phyloP scores from a whole-genome alignment of 371 early-diverging fungal species.

The Mortierella sp. region DNA sequence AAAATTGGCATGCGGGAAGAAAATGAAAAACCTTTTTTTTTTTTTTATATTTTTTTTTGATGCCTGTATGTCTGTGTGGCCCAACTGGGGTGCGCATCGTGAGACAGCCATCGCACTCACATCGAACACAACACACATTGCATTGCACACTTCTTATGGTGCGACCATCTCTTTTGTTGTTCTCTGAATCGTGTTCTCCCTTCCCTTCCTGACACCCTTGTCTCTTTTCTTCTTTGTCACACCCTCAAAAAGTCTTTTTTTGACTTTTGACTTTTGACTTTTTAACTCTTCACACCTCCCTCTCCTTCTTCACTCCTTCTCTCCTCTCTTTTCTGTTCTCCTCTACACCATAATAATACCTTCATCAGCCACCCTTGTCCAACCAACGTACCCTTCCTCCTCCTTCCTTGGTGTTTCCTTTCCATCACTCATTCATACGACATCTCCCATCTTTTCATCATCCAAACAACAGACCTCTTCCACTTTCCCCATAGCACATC shows the following conservation, averaged over 20 bases:
- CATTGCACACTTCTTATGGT: not conserved
- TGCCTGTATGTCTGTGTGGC: too few relatives aligned
- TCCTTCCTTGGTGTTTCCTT: too few relatives aligned
- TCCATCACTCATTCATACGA: not conserved
- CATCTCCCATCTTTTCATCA: too few relatives aligned
- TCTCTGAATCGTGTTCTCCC: not conserved
- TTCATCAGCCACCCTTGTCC: too few relatives aligned
- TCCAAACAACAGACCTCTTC: not conserved
- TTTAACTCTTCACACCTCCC: not conserved
- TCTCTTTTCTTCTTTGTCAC: not conserved
- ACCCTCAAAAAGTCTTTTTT: not conserved
- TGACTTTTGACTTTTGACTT: not conserved
- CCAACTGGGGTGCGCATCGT: too few relatives aligned
- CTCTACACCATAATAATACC: too few relatives aligned
- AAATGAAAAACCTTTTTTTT: not conserved
- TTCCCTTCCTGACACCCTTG: not conserved
- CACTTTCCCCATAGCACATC: too few relatives aligned
- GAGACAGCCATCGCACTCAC: too few relatives aligned
- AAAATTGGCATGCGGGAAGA: not conserved
- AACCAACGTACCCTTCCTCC: too few relatives aligned
- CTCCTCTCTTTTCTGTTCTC: not conserved
- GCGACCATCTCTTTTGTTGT: not conserved
- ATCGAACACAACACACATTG: not conserved
- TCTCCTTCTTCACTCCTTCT: not conserved
- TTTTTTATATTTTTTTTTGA: too few relatives aligned